Percentiles rank a stretch among this genome's conserved stretches.
phyloP scores from a whole-genome alignment of 495 filamentous ascomycete species.

The Jackrogersella minutella region DNA sequence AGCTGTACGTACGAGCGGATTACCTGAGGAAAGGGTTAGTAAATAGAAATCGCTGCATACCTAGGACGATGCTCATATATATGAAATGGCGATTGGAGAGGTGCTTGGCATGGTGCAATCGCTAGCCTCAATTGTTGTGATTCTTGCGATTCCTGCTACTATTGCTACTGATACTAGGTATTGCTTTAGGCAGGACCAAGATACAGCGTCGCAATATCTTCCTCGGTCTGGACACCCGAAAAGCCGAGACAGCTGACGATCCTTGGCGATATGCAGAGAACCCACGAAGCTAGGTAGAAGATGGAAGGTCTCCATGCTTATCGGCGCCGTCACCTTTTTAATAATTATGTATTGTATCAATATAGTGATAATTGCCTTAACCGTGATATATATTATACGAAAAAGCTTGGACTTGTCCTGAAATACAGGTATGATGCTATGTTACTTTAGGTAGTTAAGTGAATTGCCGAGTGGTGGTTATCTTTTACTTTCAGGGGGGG shows the following conservation, averaged over 20 bases:
- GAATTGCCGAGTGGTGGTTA: not conserved
- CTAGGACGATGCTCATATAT: constrained; percentile 20
- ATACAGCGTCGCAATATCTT: constrained; percentile 19
- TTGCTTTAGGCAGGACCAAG: constrained; percentile 40
- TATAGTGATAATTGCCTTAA: not conserved
- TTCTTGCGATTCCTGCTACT: too few species aligned
- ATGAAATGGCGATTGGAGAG: constrained; percentile 13
- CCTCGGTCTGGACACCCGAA: constrained; percentile 13
- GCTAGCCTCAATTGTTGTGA: constrained; percentile 15
- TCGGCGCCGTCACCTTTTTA: not conserved
- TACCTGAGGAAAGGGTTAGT: constrained; percentile 1
- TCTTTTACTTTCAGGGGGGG: not conserved
- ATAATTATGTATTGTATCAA: not conserved
- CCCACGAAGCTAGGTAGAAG: constrained; percentile 27
- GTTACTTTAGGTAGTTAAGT: not conserved
- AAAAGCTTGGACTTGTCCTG: not conserved
- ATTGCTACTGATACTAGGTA: too few species aligned
- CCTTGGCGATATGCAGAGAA: constrained; percentile 27
- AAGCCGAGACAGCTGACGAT: constrained; percentile 23
- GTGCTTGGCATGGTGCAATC: constrained; percentile 37
- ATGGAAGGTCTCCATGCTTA: constrained; percentile 26
- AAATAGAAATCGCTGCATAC: constrained; percentile 5
- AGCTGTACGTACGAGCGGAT: not conserved
- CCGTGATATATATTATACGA: not conserved
- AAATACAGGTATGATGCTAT: too few species aligned